phyloP scores from a whole-genome alignment of 768 basidiomycete genomes.

The Strobilomyces confusus region DNA sequence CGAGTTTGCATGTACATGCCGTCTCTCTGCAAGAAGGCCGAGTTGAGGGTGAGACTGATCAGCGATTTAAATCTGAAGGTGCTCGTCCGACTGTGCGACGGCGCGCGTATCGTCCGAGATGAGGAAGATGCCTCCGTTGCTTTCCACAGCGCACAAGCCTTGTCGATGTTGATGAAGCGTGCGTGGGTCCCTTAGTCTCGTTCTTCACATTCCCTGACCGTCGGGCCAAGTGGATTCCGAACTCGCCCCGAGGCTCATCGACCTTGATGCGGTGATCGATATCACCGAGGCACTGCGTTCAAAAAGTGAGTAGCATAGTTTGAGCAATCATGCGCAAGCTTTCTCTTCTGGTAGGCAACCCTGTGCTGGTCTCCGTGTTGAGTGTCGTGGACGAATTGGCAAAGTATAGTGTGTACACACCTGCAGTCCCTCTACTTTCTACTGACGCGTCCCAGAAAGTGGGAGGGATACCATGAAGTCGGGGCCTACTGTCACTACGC shows the following conservation, averaged over 20 bases:
- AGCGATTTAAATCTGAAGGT: conserved; percentile 16
- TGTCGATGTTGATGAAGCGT: too few relatives aligned
- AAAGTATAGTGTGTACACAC: conserved; percentile 6
- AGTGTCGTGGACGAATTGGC: conserved; percentile 18
- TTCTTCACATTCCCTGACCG: background rate
- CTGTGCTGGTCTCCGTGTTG: too few relatives aligned
- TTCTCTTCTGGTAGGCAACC: conserved; percentile 8
- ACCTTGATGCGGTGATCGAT: conserved; percentile 15
- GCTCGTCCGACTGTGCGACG: conserved; percentile 20
- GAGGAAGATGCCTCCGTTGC: conserved; percentile 20
- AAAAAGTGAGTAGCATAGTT: conserved; percentile 7
- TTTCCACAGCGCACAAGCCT: too few relatives aligned
- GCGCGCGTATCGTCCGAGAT: background rate
- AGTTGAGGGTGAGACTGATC: conserved; percentile 12
- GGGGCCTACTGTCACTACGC: conserved; percentile 2
- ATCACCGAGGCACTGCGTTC: conserved; percentile 14
- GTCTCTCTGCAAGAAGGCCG: conserved; percentile 22
- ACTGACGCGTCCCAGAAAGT: background rate
- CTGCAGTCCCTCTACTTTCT: background rate
- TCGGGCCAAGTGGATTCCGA: conserved; percentile 9
- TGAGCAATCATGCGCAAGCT: background rate
- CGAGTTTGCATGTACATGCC: conserved; percentile 29
- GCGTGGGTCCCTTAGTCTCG: background rate
- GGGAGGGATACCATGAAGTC: conserved; percentile 9
- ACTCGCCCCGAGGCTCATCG: conserved; percentile 12